Evolutionary conservation across 2,329 filamentous ascomycete species (phyloP).

Genomic region (Aspergillus jensenii): DNA sequence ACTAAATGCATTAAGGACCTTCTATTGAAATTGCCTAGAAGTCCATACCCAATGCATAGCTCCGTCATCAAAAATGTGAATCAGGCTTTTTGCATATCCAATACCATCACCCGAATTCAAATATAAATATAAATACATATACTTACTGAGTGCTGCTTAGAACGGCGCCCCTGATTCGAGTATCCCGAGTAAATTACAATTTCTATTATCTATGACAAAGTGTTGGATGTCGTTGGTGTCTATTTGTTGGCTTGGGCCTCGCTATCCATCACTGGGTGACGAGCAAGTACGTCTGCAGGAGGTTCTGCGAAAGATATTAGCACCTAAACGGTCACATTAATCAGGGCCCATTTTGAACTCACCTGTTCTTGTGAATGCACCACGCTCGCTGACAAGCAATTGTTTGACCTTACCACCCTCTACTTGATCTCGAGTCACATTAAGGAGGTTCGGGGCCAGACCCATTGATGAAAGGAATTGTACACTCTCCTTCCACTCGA

Average conservation of each 20-base stretch:
- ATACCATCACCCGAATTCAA: too few species aligned
- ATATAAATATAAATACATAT: too few species aligned
- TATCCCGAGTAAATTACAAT: constrained; percentile 12
- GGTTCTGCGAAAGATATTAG: constrained; percentile 8
- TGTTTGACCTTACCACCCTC: constrained; percentile 55
- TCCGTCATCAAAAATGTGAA: too few species aligned
- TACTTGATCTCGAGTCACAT: constrained; percentile 58
- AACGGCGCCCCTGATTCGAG: not conserved
- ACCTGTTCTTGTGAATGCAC: constrained; percentile 44
- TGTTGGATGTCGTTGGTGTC: constrained; percentile 16
- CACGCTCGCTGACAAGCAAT: constrained; percentile 41
- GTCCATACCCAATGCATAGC: too few species aligned
- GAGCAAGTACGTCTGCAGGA: constrained; percentile 41
- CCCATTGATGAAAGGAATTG: constrained; percentile 63
- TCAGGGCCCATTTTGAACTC: constrained; percentile 19
- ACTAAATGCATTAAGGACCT: too few species aligned
- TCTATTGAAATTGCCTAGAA: too few species aligned
- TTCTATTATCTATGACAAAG: constrained; percentile 29
- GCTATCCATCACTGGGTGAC: constrained; percentile 25
- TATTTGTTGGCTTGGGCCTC: constrained; percentile 54
- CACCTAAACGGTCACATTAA: not conserved
- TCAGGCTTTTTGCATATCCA: too few species aligned
- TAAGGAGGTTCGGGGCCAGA: constrained; percentile 57
- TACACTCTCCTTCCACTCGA: constrained; percentile 75
- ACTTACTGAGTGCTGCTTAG: not conserved